Evolutionary conservation across 805 yeast genomes (phyloP), one percentile per base, ranked within the genome.

Genomic region (Kodamaea neixiangensis): DNA sequence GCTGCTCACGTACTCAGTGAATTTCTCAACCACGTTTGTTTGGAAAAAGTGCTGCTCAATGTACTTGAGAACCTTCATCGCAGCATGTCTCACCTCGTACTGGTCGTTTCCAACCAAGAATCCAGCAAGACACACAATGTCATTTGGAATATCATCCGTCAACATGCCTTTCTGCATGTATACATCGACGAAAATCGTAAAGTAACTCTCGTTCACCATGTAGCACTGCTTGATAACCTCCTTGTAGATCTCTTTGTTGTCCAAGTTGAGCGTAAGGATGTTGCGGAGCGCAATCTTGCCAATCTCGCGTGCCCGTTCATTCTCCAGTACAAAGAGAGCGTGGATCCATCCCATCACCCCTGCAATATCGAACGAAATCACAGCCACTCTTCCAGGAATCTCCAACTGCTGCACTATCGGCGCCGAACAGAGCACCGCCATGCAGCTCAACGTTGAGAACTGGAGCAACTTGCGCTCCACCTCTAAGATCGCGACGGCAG

Each of bases 381-480:
- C 18, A 13, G 47, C 47, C 7, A 35, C 34, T 6, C 43, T 34
- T 2, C 80, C 81, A 2, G 78, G 72, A 31, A 79, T 71, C 25
- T 73, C 68, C 29, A 77, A 68, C 9, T 69, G 63, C 47, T 76
- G 79, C 5, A 80, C 77, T 7, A 91, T 80, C 2, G 86, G 81
- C n/a, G 96, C 94, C 1, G 85, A 76, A 58, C 96, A 83, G 21
- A 94, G 70, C 0, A 86, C 77, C 0, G 96, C 89, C 96, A 94
- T 89, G 38, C 96, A 83, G 53, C 89, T 86, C 45, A 90, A 74
- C 0, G 96, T 82, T 1, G 96, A 77, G 17, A 78, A 70, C 55
- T 89, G 90, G 4, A 90, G 66, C 29, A 84, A 82, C 43, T 84
- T 79, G 56, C 81, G 81, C 61, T 90, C 96, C 37, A 92, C 77